These are phyloP conservation scores for Gillenia trifoliata DNA, from an alignment of 306 rosid species.

Conservation along the genomic window DNA sequence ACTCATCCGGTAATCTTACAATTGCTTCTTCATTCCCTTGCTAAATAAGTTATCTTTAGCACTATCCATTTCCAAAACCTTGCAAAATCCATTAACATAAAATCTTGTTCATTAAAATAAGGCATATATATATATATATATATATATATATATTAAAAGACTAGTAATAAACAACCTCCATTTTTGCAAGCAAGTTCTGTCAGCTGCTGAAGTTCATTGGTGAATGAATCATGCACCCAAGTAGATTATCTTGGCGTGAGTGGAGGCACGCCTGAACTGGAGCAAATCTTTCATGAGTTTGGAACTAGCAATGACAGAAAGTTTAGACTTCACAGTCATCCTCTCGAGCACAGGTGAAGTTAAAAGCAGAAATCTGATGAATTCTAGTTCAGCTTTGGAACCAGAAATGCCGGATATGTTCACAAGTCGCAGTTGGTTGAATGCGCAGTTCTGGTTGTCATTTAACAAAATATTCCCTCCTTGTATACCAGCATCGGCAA, in stretches of 20 bases:
- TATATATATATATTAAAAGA: too few species aligned
- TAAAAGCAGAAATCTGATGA: conserved; percentile 43
- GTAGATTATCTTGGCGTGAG: conserved; percentile 45
- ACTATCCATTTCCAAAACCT: too few species aligned
- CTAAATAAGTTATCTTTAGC: too few species aligned
- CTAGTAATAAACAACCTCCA: too few species aligned
- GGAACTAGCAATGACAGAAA: background rate
- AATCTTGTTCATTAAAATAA: too few species aligned
- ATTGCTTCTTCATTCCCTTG: too few species aligned
- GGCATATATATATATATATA: too few species aligned
- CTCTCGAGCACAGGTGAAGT: conserved; percentile 44
- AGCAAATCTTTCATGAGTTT: conserved; percentile 32
- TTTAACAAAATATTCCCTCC: conserved; percentile 19
- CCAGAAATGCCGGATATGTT: conserved; percentile 37
- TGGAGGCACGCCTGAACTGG: conserved; percentile 47
- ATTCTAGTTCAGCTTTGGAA: conserved; percentile 39
- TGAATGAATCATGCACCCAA: conserved; percentile 26
- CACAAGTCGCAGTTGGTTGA: conserved; percentile 37
- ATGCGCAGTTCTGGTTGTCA: conserved; percentile 15
- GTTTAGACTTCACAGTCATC: conserved; percentile 53
- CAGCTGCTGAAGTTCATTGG: background rate
- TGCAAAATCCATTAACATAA: too few species aligned
- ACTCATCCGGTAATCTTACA: too few species aligned
- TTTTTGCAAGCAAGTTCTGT: background rate
- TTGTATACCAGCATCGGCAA: conserved; percentile 16